Evolutionary conservation across 805 yeast genomes (phyloP).

Genomic region (Saccharomycopsis sp.): DNA sequence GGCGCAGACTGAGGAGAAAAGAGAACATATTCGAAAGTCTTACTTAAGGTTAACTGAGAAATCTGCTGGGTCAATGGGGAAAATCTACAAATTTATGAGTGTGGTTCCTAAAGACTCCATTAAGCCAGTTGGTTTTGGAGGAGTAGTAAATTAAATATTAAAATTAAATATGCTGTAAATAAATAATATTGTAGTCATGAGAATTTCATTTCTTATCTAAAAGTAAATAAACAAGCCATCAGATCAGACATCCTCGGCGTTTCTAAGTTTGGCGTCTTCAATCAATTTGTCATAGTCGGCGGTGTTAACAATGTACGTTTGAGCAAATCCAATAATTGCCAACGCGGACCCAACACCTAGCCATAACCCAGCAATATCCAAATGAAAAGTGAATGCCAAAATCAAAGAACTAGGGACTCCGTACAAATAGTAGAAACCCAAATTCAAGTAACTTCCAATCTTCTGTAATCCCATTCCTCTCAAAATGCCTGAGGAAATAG

Average conservation of each 20-base stretch:
- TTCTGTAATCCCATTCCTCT: constrained; percentile 74
- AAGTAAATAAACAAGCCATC: not conserved
- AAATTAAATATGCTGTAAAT: too few relatives aligned
- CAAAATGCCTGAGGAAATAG: constrained; percentile 64
- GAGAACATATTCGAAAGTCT: constrained; percentile 46
- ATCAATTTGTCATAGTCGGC: constrained; percentile 12
- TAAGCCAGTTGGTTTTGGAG: constrained; percentile 52
- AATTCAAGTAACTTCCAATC: constrained; percentile 63
- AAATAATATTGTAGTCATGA: not conserved
- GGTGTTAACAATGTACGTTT: constrained; percentile 2
- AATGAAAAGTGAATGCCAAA: constrained; percentile 43
- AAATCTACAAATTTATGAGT: constrained; percentile 64
- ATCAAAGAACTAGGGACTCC: constrained; percentile 62
- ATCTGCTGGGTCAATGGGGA: constrained; percentile 64
- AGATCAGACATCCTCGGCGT: constrained; percentile 1
- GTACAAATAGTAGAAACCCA: constrained; percentile 61
- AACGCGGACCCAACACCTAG: constrained; percentile 54
- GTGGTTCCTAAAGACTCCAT: constrained; percentile 34
- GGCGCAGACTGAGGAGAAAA: constrained; percentile 35
- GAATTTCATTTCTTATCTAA: not conserved
- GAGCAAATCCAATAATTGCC: constrained; percentile 9
- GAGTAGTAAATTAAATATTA: constrained; percentile 18
- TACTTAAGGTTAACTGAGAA: constrained; percentile 59
- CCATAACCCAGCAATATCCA: constrained; percentile 64
- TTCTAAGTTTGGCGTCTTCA: constrained; percentile 13